Base-by-base conservation (phyloP, 2,329 filamentous ascomycete genomes). In the Trematosphaeria pertusa region DNA sequence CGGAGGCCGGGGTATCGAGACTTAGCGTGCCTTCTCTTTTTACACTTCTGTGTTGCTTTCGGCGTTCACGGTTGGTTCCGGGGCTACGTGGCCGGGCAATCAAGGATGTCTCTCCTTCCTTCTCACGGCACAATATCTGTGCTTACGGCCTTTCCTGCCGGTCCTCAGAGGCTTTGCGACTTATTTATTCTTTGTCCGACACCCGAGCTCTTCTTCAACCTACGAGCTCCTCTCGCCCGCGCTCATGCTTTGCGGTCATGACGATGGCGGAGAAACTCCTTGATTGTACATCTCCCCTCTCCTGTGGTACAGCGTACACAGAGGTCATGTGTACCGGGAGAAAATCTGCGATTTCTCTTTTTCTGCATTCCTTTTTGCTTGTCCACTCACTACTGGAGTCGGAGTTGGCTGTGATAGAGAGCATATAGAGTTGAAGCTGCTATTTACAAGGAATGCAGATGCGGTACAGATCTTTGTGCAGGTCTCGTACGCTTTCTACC, bases 241-340 rank as follows among this genome's bases (percentile, higher is more conserved):
- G n/a, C n/a, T n/a, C n/a, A n/a, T n/a, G n/a, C n/a, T n/a, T n/a
- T n/a, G n/a, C n/a, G n/a, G n/a, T n/a, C n/a, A n/a, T n/a, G n/a
- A n/a, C n/a, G n/a, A n/a, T n/a, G n/a, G n/a, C n/a, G n/a, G n/a
- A n/a, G 24, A 28, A 28, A 28, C 7, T 12, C 35, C 18, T 37
- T 37, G 35, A 37, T 37, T 22, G 35, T 37, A 22, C 18, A 37
- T 37, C 35, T 37, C 35, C 35, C 15, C 35, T 37, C 35, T 37
- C 8, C 20, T 37, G 9, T 37, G 19, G 35, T 37, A 24, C 35
- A 37, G 31, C 14, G 31, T 33, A 33, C 31, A 33, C 14, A 33
- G 31, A 9, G 31, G 8, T n/a, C 31, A 6, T 33, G 15, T 33
- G 31, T 33, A 33, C 31, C 31, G 14, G 31, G 24, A 28, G 24